These are phyloP conservation scores for Colletotrichum sp. DNA, from an alignment of 2,329 filamentous ascomycete genomes.

Conservation along the genomic window DNA sequence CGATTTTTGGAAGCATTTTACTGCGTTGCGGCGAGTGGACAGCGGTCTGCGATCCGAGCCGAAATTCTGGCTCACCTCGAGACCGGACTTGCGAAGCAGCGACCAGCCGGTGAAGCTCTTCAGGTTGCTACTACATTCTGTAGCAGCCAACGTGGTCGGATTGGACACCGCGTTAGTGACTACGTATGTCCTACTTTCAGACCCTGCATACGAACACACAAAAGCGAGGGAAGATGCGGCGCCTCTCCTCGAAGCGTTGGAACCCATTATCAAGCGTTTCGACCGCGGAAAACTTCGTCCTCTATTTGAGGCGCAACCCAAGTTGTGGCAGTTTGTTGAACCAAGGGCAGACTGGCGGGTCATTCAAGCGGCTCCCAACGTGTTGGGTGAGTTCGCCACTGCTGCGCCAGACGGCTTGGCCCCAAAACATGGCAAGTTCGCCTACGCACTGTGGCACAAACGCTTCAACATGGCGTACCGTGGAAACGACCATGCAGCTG, in stretches of 20 bases:
- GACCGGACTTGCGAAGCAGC: slow-evolving; percentile 28
- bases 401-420: neutral
- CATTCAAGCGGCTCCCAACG: neutral
- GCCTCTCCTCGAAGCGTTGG: neutral
- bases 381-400: neutral
- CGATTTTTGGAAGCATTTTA: slow-evolving; percentile 41
- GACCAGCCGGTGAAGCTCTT: slow-evolving; percentile 2
- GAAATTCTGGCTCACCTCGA: slow-evolving; percentile 34
- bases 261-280: slow-evolving; percentile 15
- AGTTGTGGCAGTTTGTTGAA: slow-evolving; percentile 12
- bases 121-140: neutral
- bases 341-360: slow-evolving; percentile 15
- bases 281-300: neutral
- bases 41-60: slow-evolving; percentile 2
- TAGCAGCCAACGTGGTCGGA: neutral
- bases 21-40: slow-evolving; percentile 34
- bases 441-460: slow-evolving; percentile 18
- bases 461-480: slow-evolving; percentile 8
- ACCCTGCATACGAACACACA: neutral
- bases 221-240: neutral
- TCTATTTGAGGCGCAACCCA: slow-evolving; percentile 1
- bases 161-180: slow-evolving; percentile 9
- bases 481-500: neutral
- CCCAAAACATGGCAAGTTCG: neutral
- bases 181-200: slow-evolving; percentile 18